Evolutionary conservation across 2,329 filamentous ascomycete genomes (phyloP), one percentile per base, ranked within the genome.

Genomic region (Alternaria rosae): DNA sequence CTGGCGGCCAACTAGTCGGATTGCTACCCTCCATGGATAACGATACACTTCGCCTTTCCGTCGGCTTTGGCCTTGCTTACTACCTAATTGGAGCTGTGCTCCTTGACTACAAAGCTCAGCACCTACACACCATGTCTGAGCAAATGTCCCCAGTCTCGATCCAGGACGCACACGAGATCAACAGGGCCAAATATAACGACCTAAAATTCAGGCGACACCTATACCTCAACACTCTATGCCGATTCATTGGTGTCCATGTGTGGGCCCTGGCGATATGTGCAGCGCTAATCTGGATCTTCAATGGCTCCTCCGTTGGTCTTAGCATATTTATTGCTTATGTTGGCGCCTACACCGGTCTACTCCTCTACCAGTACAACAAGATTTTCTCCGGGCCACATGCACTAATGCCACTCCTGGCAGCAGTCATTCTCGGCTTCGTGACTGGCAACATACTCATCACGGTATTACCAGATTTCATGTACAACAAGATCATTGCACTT

Each of bases 21-120:
- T 73, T 74, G 3, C 65, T 73, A 30, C 3, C 32, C 17, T 32
- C 47, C 15, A 38, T 28, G 12, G 79, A 32, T 17, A 41, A 78
- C 42, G 74, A 79, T 12, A 72, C 78, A 2, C 78, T 80, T 57
- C 80, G 83, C 11, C 76, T 84, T 61, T 80, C 83, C 35, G 81
- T 86, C 21, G 85, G 86, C 2, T 86, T 87, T 64, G 83, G 84
- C n/a, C 77, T 88, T 32, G 84, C 84, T 0, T 88, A 87, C 70
- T 88, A 87, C 65, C 77, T 87, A 17, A 81, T 87, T 23, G 85
- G 86, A 25, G 85, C 86, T 12, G 84, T 87, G 2, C 77, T 86
- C 21, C 83, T 88, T 25, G 86, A 88, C 65, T 82, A 83, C 64
- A 85, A 86, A 60, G 84, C 85, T 20, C 82, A 85, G 55, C 82